phyloP scores from a whole-genome alignment of 129 eudicot species.

The Smallanthus sonchifolius region DNA sequence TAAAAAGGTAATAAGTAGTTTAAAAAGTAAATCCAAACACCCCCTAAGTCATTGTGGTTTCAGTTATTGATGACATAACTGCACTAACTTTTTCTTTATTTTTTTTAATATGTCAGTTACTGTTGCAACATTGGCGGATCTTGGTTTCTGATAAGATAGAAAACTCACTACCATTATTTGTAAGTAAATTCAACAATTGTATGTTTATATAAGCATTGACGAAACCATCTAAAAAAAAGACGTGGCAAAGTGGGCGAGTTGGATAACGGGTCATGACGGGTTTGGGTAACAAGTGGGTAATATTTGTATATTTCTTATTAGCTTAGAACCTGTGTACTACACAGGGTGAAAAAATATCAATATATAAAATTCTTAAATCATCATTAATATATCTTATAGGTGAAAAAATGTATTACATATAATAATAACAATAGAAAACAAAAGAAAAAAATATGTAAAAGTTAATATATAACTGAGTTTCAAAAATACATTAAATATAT shows the following conservation, averaged over 20 bases:
- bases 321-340: too few relatives aligned
- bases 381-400: too few relatives aligned
- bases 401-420: too few relatives aligned
- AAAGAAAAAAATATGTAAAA: too few relatives aligned
- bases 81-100: conserved; percentile 12
- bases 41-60: conserved; percentile 11
- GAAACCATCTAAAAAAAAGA: neutral
- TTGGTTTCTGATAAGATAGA: conserved; percentile 74
- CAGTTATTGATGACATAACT: neutral
- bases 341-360: too few relatives aligned
- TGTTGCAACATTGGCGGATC: conserved; percentile 78
- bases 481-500: too few relatives aligned
- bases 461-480: too few relatives aligned
- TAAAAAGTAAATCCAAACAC: too few relatives aligned
- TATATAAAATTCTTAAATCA: too few relatives aligned
- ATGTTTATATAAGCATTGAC: neutral
- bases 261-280: neutral
- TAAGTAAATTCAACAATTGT: conserved; percentile 6
- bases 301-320: neutral
- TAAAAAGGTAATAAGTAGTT: too few relatives aligned
- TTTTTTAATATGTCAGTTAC: conserved; percentile 58
- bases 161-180: neutral
- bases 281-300: neutral
- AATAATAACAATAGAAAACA: too few relatives aligned
- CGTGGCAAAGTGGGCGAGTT: neutral